Conservation (phyloP, 2,329 filamentous ascomycete species). For the Alternaria consortialis region DNA sequence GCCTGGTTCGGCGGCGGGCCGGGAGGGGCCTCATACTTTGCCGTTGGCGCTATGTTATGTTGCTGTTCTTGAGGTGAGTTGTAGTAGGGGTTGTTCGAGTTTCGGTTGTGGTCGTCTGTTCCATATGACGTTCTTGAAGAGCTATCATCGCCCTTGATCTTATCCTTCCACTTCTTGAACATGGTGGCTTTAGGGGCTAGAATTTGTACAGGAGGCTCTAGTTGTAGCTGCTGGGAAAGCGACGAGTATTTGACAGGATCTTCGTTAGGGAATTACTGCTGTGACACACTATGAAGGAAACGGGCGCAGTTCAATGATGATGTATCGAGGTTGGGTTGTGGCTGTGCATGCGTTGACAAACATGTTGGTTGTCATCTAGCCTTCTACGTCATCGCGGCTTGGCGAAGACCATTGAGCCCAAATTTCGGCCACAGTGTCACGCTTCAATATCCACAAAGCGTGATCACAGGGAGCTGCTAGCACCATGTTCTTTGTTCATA, state of each 20-base stretch:
- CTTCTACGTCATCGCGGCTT: slow-evolving; percentile 21
- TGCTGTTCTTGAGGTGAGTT: slow-evolving; percentile 26
- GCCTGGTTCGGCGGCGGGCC: slow-evolving; percentile 41
- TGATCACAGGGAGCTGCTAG: neutral
- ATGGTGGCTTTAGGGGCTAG: slow-evolving; percentile 21
- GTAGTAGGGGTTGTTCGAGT: slow-evolving; percentile 40
- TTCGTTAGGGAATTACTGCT: neutral
- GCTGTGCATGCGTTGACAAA: slow-evolving; percentile 13
- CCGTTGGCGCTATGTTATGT: slow-evolving; percentile 21
- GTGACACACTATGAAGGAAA: slow-evolving; percentile 3
- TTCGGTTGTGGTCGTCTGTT: slow-evolving; percentile 33
- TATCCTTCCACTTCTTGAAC: slow-evolving; percentile 50
- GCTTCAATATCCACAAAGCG: neutral
- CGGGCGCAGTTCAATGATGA: slow-evolving; percentile 6
- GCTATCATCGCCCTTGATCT: slow-evolving; percentile 42
- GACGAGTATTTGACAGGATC: neutral
- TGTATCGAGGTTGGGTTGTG: slow-evolving; percentile 10
- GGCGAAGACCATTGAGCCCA: neutral
- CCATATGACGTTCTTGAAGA: slow-evolving; percentile 24
- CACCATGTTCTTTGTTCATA: neutral
- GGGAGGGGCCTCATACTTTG: slow-evolving; percentile 43
- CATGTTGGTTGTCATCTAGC: slow-evolving; percentile 1
- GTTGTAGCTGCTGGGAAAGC: too few species aligned
- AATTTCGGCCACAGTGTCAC: neutral
- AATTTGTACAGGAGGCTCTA: neutral